A percentile compares a stretch with the other conserved stretches of the same genome.
phyloP scores from a whole-genome alignment of 2,329 filamentous ascomycete genomes.

The Stemphylium beticola region DNA sequence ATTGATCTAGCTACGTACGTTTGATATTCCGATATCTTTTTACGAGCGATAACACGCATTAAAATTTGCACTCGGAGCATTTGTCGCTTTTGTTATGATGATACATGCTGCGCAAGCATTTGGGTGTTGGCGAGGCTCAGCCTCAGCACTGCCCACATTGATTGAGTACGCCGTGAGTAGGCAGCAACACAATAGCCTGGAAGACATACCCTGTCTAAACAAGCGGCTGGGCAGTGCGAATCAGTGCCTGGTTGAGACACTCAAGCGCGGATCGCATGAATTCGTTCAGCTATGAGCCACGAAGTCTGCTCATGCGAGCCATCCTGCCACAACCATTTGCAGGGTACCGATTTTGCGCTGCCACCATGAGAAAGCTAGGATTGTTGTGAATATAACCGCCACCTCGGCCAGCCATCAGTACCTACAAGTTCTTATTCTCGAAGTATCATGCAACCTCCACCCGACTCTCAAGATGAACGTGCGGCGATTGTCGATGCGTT shows the following conservation, averaged over 20 bases:
- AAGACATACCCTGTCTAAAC: not conserved
- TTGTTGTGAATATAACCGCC: not conserved
- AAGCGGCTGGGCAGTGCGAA: constrained; percentile 8
- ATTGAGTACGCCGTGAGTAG: not conserved
- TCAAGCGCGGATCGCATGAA: constrained; percentile 4
- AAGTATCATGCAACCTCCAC: constrained; percentile 5
- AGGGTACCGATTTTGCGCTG: no score
- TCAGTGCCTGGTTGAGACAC: not conserved
- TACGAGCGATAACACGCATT: not conserved
- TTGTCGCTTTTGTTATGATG: not conserved
- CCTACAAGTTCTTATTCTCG: not conserved
- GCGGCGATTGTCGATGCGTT: constrained; percentile 16
- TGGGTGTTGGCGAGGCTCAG: not conserved
- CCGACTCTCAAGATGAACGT: constrained; percentile 5
- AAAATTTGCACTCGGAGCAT: not conserved
- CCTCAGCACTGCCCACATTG: constrained; percentile 4
- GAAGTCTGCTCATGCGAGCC: not conserved
- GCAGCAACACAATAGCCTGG: not conserved
- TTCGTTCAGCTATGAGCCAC: constrained; percentile 2
- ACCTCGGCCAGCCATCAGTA: not conserved
- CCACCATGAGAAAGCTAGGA: no score
- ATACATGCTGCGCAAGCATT: not conserved
- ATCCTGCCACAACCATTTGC: constrained; percentile 4
- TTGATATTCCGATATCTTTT: no score
- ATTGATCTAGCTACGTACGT: not conserved